Conservation (phyloP, 306 rosid species). For the Prunus mume region DNA sequence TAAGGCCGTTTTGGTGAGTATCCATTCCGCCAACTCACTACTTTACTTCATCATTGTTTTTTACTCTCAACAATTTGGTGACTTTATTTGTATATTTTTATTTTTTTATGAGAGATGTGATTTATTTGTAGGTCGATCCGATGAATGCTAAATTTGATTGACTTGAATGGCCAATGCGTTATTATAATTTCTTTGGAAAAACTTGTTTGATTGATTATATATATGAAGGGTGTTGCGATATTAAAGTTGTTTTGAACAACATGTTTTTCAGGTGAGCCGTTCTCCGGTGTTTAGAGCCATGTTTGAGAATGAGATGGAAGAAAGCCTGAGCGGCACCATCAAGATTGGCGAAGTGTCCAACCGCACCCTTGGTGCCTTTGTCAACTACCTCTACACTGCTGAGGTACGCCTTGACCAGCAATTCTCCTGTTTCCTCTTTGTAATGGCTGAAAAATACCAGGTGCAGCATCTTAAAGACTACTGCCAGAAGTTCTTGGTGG, state of each 20-base stretch:
- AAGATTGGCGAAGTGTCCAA: conserved; percentile 58
- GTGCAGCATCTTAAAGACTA: conserved; percentile 64
- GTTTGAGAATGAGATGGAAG: conserved; percentile 53
- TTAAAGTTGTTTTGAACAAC: not conserved
- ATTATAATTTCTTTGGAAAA: no score
- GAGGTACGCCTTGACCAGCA: conserved; percentile 62
- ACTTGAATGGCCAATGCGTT: no score
- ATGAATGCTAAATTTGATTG: no score
- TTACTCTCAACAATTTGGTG: no score
- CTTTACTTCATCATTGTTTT: no score
- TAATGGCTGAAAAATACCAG: conserved; percentile 60
- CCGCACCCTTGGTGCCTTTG: conserved; percentile 59
- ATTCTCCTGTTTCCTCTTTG: conserved; percentile 54
- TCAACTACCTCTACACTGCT: conserved; percentile 68
- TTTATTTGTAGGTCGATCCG: no score
- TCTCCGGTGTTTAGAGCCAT: conserved; percentile 86
- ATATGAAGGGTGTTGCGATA: no score
- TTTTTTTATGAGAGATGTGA: no score
- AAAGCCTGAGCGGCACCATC: conserved; percentile 70
- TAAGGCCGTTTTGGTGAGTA: conserved; percentile 70
- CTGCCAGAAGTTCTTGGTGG: conserved; percentile 59
- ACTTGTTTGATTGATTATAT: no score
- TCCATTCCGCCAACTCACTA: not conserved
- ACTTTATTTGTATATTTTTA: no score
- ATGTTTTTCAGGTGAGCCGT: conserved; percentile 50